Evolutionary conservation across 768 basidiomycete species (phyloP), one percentile per base, ranked within the genome.

Genomic region (Rhodotorula graminis): DNA sequence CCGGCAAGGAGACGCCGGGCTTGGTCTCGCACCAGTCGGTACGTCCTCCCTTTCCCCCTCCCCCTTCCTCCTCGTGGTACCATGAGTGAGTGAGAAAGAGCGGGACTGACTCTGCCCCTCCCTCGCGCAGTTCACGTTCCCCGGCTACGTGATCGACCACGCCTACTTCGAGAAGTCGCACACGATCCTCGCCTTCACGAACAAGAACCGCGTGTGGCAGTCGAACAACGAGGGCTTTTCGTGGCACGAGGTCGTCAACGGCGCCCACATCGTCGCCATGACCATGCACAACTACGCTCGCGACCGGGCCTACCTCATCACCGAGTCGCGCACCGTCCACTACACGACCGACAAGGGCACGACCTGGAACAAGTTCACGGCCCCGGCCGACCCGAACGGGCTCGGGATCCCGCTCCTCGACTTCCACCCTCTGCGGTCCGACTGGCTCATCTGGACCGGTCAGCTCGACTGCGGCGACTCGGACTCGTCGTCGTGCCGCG

Each of bases 171-270:
- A 53, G 46, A 84, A 89, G 1, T 93, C 91, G 0, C 86, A 84
- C 64, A 93, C 93, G 0, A 86, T 98, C 67, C 86, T 99, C 46
- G 87, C 91, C 53, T 88, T 91, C 12, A 85, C 96, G 7, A 80
- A 80, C 2, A 93, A 98, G 78, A 81, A 87, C 72, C 85, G 86
- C 0, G 84, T 98, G 65, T 98, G 92, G 92, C 93, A 97, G 82
- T 96, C 93, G 1, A 87, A 87, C 77, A 97, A 93, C 79, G 94
- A 99, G 81, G 96, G 95, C 2, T 93, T 92, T 81, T 88, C 88
- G 0, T 99, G 95, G 94, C 84, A 85, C 56, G 88, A 87, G 70
- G 84, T 88, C 23, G 82, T 80, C 78, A 84, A 86, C 0, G 63
- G 55, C 37, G 84, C 88, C 70, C 85, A 84, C 25, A 90, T 97